Conservation (phyloP, 202 grass and related monocot species). For the Carex sylvatica region DNA sequence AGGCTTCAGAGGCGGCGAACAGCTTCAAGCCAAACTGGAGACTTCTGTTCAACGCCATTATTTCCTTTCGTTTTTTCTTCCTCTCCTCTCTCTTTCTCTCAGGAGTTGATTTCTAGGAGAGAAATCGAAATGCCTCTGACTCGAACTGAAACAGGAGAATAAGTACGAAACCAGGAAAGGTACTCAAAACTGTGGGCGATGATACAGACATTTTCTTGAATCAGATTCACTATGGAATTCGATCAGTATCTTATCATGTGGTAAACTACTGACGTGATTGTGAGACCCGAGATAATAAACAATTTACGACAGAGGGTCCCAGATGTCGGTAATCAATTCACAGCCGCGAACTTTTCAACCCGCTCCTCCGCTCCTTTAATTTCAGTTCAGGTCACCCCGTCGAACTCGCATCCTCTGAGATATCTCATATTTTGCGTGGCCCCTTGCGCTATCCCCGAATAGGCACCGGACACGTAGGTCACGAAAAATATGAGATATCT, state of each 20-base stretch:
- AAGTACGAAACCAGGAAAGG: not conserved
- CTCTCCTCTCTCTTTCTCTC: not conserved
- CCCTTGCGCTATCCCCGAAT: too few species aligned
- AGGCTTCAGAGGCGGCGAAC: constrained; percentile 36
- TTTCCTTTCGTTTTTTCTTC: not conserved
- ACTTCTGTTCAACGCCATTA: constrained; percentile 46
- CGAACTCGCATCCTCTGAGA: too few species aligned
- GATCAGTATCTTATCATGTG: not conserved
- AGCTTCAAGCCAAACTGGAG: constrained; percentile 46
- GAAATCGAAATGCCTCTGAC: not conserved
- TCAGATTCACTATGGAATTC: not conserved
- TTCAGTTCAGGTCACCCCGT: too few species aligned
- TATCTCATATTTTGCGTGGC: too few species aligned
- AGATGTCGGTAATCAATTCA: too few species aligned
- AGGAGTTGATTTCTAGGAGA: not conserved
- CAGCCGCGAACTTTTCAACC: too few species aligned
- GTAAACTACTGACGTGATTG: not conserved
- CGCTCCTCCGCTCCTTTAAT: too few species aligned
- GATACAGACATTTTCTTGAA: not conserved
- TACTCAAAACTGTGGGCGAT: not conserved
- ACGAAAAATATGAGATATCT: too few species aligned
- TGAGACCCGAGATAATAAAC: too few species aligned
- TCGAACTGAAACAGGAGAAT: not conserved
- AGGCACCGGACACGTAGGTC: too few species aligned
- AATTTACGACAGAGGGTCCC: too few species aligned